Base-by-base conservation (phyloP, 352 stramenopile species). In the Pythium graminicola region DNA sequence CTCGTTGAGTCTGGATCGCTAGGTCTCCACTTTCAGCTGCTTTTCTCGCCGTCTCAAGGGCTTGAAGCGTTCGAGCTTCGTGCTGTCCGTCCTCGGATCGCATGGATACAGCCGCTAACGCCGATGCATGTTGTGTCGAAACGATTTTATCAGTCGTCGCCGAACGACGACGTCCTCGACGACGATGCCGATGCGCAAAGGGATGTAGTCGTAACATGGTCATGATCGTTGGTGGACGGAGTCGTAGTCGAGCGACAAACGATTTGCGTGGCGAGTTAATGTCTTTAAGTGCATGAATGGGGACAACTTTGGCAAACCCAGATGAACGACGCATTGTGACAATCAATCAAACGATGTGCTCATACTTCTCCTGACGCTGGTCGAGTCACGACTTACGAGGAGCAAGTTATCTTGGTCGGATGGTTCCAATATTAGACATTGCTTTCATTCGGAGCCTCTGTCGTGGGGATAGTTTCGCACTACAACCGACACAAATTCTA, bases 111-210 rank as follows among this genome's bases (percentile, higher is more conserved):
- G 35, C 35, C 23, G 47, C 32, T 9, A 44, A 19, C 29, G 35
- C 32, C 3, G 35, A 32, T 3, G 47, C 33, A 14, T 43, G 32
- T 16, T 54, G 47, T 16, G 24, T 17, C 22, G 47, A 35, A 2
- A 54, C 16, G 23, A 54, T 54, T 17, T 43, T 6, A 23, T 43
- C 35, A 14, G 47, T 54, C n/a, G 47, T 54, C 5, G 47, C 47
- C 11, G 47, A 54, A 24, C 47, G 47, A n/a, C 47, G 32, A 23
- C 47, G 32, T 7, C 26, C 22, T 20, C 47, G 47, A 41, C 47
- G 47, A 10, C 27, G 44, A 6, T 51, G 44, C 20, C 39, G 39
- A 23, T 46, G 39, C 1, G 44, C 28, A 20, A 51, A 51, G 2
- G 44, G 44, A 19, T 31, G 27, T 3, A 51, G 29, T 3, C 44